Percentiles rank a stretch among this genome's conserved stretches.
Evolutionary conservation across 768 basidiomycete species (phyloP).

Genomic region (Phanerochaete sordida): DNA sequence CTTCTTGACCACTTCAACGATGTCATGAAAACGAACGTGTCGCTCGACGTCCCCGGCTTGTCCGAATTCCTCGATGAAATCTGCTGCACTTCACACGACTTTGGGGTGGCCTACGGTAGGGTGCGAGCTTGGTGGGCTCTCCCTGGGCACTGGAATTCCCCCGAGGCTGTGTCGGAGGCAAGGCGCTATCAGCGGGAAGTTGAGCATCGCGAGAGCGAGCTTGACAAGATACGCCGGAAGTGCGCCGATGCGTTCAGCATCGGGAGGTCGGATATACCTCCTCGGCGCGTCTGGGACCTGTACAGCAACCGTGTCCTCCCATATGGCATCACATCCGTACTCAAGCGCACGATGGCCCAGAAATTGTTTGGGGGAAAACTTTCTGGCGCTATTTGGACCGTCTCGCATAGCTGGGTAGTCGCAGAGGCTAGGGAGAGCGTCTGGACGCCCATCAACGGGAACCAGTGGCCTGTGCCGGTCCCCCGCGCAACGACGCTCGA

Average conservation of each 20-base stretch:
- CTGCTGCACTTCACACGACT: neutral
- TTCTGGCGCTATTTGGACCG: neutral
- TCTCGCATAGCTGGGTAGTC: slow-evolving; percentile 5
- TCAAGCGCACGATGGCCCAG: neutral
- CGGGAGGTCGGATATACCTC: neutral
- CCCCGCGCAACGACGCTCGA: slow-evolving; percentile 1
- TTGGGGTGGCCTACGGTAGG: neutral
- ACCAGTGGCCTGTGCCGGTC: slow-evolving; percentile 2
- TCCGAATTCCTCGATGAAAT: no score
- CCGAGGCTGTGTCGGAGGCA: neutral
- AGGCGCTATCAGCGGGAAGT: neutral
- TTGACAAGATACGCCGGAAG: neutral
- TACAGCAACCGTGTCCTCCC: slow-evolving; percentile 5
- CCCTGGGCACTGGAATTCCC: no score
- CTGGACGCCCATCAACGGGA: neutral
- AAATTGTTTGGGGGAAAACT: no score
- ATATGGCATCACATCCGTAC: neutral
- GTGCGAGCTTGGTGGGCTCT: neutral
- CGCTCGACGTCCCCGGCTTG: neutral
- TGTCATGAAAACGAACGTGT: neutral
- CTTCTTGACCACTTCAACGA: neutral
- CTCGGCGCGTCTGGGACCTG: slow-evolving; percentile 3
- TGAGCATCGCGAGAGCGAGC: neutral
- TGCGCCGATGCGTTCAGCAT: neutral
- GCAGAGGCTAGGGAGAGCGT: neutral